These are phyloP conservation scores for Tieghemostelium lacteum DNA, from an alignment of 78 protist species.

Conservation along the genomic window DNA sequence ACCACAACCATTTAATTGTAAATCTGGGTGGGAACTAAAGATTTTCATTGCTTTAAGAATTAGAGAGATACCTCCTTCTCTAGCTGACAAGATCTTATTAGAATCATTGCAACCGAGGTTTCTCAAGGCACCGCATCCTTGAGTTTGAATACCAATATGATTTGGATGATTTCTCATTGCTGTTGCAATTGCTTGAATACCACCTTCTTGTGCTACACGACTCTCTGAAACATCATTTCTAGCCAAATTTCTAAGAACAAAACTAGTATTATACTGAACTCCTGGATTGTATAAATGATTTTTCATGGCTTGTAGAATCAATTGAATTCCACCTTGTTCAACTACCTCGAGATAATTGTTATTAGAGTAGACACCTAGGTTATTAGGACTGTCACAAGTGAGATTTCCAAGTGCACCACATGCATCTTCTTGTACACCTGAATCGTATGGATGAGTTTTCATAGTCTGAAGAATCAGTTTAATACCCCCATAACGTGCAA, in stretches of 20 bases:
- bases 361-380: conserved; percentile 50
- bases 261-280: conserved; percentile 70
- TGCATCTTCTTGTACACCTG: conserved; percentile 76
- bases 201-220: conserved; percentile 66
- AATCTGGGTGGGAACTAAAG: conserved; percentile 45
- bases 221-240: conserved; percentile 57
- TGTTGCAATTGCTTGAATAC: conserved; percentile 52
- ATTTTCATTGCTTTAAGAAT: conserved; percentile 32
- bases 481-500: conserved; percentile 64
- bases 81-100: conserved; percentile 33
- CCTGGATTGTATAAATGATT: conserved; percentile 52
- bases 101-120: conserved; percentile 61
- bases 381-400: conserved; percentile 58
- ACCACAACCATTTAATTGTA: conserved; percentile 72
- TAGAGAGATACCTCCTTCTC: conserved; percentile 54
- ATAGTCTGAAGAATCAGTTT: conserved; percentile 47
- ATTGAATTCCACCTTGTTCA: conserved; percentile 60
- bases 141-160: conserved; percentile 72
- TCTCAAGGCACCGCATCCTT: conserved; percentile 75
- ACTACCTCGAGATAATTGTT: conserved; percentile 54
- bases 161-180: conserved; percentile 73
- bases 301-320: conserved; percentile 47
- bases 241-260: conserved; percentile 57
- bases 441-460: conserved; percentile 53
- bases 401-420: conserved; percentile 71